phyloP scores from a whole-genome alignment of 2,329 filamentous ascomycete species.

The Alternaria infectoria region DNA sequence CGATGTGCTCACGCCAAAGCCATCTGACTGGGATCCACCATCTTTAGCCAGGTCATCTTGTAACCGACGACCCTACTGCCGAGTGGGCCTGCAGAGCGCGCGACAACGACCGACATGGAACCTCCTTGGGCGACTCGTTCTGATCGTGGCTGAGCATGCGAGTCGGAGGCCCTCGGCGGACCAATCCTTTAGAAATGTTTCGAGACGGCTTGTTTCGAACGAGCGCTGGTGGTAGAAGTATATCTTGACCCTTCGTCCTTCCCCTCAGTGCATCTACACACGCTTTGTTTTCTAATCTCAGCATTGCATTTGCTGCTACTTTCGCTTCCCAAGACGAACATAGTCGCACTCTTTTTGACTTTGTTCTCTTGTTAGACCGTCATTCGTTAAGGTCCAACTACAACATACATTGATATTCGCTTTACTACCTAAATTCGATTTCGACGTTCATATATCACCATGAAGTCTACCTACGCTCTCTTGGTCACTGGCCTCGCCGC shows the following conservation, averaged over 20 bases:
- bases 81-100: constrained; percentile 35
- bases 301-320: constrained; percentile 16
- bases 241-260: constrained; percentile 34
- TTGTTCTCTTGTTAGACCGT: constrained; percentile 17
- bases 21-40: constrained; percentile 25
- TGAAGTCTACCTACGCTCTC: constrained; percentile 53
- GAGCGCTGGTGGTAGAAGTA: constrained; percentile 24
- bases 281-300: constrained; percentile 24
- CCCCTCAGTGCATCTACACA: constrained; percentile 11
- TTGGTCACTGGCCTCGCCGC: constrained; percentile 55
- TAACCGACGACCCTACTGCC: constrained; percentile 20
- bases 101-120: constrained; percentile 37
- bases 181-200: constrained; percentile 30
- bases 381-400: constrained; percentile 28
- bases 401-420: constrained; percentile 16
- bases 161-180: constrained; percentile 15
- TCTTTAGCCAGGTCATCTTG: constrained; percentile 15
- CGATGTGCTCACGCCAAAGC: constrained; percentile 10
- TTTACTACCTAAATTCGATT: constrained; percentile 31
- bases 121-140: constrained; percentile 11
- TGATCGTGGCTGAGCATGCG: constrained; percentile 37
- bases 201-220: constrained; percentile 31
- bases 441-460: constrained; percentile 39
- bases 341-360: constrained; percentile 35
- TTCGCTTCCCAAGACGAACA: constrained; percentile 32